Evolutionary conservation across 129 eudicot genomes (phyloP).

Genomic region (Smallanthus sonchifolius): DNA sequence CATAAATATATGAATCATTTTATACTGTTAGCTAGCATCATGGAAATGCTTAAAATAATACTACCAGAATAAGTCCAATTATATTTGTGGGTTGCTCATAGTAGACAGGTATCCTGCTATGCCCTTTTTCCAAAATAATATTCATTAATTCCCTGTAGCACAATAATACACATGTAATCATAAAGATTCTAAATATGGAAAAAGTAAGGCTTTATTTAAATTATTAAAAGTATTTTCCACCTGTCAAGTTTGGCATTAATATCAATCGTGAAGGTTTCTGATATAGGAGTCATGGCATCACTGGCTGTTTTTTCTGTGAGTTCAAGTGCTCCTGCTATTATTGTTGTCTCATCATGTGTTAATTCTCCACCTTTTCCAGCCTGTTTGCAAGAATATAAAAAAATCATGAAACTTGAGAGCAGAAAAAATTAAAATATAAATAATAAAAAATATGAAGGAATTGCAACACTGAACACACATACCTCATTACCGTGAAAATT

Average conservation of each 20-base stretch:
- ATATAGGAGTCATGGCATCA: constrained; percentile 95
- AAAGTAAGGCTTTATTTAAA: not conserved
- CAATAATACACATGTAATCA: not conserved
- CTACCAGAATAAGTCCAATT: constrained; percentile 67
- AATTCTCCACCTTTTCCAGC: constrained; percentile 98
- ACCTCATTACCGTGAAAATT: constrained; percentile 87
- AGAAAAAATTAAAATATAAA: not conserved
- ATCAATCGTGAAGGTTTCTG: constrained; percentile 74
- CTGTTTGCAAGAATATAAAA: constrained; percentile 29
- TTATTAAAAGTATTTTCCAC: constrained; percentile 15
- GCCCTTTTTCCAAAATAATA: constrained; percentile 66
- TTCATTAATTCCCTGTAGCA: constrained; percentile 49
- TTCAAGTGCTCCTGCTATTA: constrained; percentile 94
- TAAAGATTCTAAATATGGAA: not conserved
- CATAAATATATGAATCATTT: not conserved
- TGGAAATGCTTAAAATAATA: not conserved
- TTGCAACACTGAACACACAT: constrained; percentile 14
- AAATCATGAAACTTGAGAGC: not conserved
- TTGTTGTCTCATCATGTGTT: constrained; percentile 96
- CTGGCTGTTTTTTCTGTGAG: constrained; percentile 87
- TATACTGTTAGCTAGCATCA: not conserved
- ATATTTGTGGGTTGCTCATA: constrained; percentile 69
- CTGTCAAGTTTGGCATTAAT: constrained; percentile 85
- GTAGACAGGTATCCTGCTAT: constrained; percentile 74
- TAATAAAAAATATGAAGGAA: not conserved